Percentiles rank a stretch among this genome's conserved stretches.
phyloP scores from a whole-genome alignment of 164 flowering plant species.

The Umbilicus rupestris region DNA sequence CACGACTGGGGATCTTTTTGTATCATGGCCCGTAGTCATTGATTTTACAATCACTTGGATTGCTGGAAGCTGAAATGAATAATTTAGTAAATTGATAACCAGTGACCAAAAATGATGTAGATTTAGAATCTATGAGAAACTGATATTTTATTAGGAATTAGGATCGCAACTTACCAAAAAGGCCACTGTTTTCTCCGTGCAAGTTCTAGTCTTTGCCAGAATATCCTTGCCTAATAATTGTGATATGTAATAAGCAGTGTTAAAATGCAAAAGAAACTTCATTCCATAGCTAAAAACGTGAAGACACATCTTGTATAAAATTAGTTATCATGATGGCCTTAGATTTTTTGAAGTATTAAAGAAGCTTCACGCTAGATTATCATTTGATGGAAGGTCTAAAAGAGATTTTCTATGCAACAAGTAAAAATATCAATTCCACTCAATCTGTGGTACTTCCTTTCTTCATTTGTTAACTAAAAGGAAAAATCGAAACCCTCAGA shows the following conservation, averaged over 20 bases:
- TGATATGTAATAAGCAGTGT: neutral
- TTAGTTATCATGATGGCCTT: too few species aligned
- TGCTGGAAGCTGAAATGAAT: slow-evolving; percentile 79
- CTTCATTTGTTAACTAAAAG: neutral
- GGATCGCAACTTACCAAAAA: slow-evolving; percentile 81
- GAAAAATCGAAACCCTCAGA: neutral
- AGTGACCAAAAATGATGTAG: neutral
- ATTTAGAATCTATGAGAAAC: neutral
- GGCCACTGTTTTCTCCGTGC: slow-evolving; percentile 98
- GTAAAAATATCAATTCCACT: too few species aligned
- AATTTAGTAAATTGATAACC: neutral
- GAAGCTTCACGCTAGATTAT: too few species aligned
- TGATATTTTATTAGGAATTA: neutral
- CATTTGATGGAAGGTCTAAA: too few species aligned
- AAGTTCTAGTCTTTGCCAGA: slow-evolving; percentile 91
- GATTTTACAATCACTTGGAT: slow-evolving; percentile 66
- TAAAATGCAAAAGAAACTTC: neutral
- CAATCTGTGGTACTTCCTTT: too few species aligned
- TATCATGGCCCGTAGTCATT: slow-evolving; percentile 52
- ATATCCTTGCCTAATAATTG: slow-evolving; percentile 82
- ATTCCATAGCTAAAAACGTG: too few species aligned
- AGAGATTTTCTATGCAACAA: too few species aligned
- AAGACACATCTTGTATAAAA: too few species aligned
- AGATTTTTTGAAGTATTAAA: too few species aligned
- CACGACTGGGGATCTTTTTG: slow-evolving; percentile 60